Percentiles rank a stretch among this genome's conserved stretches.
Evolutionary conservation across 176 grass and related monocot species (phyloP).

Genomic region (Saccharum spontaneum): DNA sequence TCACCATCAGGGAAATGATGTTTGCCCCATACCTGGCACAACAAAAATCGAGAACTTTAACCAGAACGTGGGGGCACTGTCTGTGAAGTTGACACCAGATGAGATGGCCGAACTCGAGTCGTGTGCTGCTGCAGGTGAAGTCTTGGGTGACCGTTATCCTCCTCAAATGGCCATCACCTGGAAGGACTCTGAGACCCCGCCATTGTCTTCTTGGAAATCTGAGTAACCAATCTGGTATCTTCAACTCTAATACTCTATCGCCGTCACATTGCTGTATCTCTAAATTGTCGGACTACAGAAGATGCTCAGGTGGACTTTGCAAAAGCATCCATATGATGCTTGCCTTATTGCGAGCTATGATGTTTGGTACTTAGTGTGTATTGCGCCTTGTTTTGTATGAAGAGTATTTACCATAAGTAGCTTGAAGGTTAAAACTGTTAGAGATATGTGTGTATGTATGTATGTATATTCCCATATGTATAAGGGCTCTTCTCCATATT

Average conservation of each 20-base stretch:
- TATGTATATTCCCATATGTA: conserved; percentile 21
- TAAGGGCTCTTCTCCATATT: conserved; percentile 23
- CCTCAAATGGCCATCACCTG: background rate
- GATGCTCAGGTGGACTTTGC: too few relatives aligned
- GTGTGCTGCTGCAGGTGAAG: conserved; percentile 12
- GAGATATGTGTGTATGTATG: too few relatives aligned
- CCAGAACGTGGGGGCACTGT: conserved; percentile 49
- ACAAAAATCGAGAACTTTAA: conserved; percentile 60
- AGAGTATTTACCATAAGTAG: too few relatives aligned
- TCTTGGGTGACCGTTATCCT: conserved; percentile 32
- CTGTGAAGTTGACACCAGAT: conserved; percentile 30
- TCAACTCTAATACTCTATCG: background rate
- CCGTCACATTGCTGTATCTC: background rate
- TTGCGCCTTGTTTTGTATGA: too few relatives aligned
- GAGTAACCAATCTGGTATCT: background rate
- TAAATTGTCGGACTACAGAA: too few relatives aligned
- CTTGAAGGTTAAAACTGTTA: too few relatives aligned
- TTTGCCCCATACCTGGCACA: conserved; percentile 64
- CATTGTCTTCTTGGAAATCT: background rate
- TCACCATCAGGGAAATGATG: conserved; percentile 51
- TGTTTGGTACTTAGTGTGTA: too few relatives aligned
- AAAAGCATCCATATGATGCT: too few relatives aligned
- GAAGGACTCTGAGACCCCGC: too few relatives aligned
- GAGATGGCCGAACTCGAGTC: conserved; percentile 41
- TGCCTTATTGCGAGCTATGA: too few relatives aligned